Evolutionary conservation across 2,329 filamentous ascomycete genomes (phyloP), one percentile per base, ranked within the genome.

Genomic region (Aspergillus candidus): DNA sequence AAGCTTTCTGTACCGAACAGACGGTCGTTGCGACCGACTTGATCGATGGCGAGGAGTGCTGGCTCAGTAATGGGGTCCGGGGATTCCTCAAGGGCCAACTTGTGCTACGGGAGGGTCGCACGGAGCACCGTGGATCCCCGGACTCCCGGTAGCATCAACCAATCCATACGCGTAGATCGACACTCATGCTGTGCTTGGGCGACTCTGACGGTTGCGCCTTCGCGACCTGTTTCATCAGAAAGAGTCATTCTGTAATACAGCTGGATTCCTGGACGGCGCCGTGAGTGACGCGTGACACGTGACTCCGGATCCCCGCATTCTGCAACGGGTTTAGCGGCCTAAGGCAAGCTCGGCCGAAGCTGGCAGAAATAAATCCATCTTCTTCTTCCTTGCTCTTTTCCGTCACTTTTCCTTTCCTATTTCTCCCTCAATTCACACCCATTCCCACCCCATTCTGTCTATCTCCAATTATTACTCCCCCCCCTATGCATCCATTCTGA

Each of bases 41-140:
- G 11, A 60, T 73, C 3, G 74, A 87, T 51, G 86, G 83, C 1
- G 90, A 96, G 63, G 75, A 83, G 41, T 85, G 90, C 49, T 94
- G 88, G 86, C 69, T 96, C 41, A 95, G 89, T 64, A 96, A 91
- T 64, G 89, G 86, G 0, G 84, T 91, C 1, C 78, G 85, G 51
- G 91, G 91, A 0, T 95, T 94, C 53, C 72, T 82, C 34, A 27
- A 27, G 22, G 22, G 22, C 6, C 22, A 27, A 10, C 22, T 27
- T 27, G 22, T 27, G 22, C 22, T 58, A 47, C n/a, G 68, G 65
- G 22, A 48, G 55, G 18, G 44, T 67, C 17, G 45, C 61, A 18
- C 47, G 56, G 29, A 37, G n/a, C 29, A 40, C 18, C 40, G 30
- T 12, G 27, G 27, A 36, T 15, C 22, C 22, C 22, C 6, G 22